phyloP scores from a whole-genome alignment of 208 protist genomes.

The Vickermania spadyakhi region DNA sequence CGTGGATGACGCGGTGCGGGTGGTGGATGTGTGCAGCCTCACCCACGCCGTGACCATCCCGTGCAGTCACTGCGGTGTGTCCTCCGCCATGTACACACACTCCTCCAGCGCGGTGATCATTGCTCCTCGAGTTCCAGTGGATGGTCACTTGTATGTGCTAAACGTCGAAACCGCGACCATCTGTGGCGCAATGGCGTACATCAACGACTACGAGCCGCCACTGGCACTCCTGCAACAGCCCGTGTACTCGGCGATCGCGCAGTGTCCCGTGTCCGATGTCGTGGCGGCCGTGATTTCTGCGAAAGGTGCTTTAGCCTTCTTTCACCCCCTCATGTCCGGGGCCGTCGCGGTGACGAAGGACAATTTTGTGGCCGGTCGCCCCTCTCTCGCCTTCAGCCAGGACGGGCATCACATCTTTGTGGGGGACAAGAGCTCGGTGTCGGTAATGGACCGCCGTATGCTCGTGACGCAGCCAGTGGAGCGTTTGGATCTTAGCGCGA shows the following conservation, averaged over 20 bases:
- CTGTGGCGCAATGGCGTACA: constrained; percentile 48
- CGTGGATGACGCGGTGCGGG: constrained; percentile 59
- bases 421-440: constrained; percentile 46
- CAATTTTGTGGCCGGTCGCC: constrained; percentile 22
- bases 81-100: constrained; percentile 59
- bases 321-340: constrained; percentile 72
- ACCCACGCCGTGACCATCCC: constrained; percentile 35
- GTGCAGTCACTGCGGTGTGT: constrained; percentile 50
- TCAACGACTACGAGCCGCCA: constrained; percentile 41
- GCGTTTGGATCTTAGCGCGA: constrained; percentile 14
- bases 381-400: constrained; percentile 36
- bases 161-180: constrained; percentile 63
- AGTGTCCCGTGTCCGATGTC: constrained; percentile 58
- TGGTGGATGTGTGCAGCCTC: constrained; percentile 51
- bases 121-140: constrained; percentile 44
- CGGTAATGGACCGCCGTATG: constrained; percentile 48
- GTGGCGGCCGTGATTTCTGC: constrained; percentile 39
- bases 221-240: constrained; percentile 34
- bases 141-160: constrained; percentile 76
- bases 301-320: constrained; percentile 44
- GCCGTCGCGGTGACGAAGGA: constrained; percentile 52
- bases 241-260: constrained; percentile 53
- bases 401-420: constrained; percentile 49
- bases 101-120: constrained; percentile 51
- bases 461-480: constrained; percentile 29